A percentile compares a stretch with the other conserved stretches of the same genome.
Evolutionary conservation across 345 rosid genomes (phyloP).

Genomic region (Populus simonii): DNA sequence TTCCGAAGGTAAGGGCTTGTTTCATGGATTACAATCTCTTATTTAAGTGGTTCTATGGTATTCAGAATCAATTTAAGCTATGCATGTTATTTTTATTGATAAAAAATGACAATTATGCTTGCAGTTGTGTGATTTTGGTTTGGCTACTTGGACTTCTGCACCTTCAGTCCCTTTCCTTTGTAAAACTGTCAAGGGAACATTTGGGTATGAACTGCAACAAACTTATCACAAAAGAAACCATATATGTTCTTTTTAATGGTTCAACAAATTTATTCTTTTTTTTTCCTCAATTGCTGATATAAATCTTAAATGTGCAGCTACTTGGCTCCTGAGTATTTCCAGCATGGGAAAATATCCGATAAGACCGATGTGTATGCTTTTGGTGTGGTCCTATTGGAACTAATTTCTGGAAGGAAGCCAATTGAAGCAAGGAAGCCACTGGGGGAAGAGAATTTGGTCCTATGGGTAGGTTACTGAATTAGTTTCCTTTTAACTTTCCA

Average conservation of each 20-base stretch:
- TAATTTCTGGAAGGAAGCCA: constrained; percentile 83
- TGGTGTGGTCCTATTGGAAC: constrained; percentile 87
- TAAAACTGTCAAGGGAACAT: constrained; percentile 97
- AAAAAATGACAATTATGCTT: constrained; percentile 5
- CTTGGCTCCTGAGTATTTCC: constrained; percentile 95
- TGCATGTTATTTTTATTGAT: background rate
- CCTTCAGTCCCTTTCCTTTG: constrained; percentile 89
- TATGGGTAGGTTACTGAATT: constrained; percentile 68
- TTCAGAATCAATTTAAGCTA: background rate
- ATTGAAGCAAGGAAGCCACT: constrained; percentile 72
- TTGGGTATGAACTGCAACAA: constrained; percentile 56
- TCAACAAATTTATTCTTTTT: background rate
- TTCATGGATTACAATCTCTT: background rate
- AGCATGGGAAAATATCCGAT: constrained; percentile 90
- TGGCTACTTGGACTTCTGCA: constrained; percentile 93
- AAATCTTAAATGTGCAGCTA: constrained; percentile 43
- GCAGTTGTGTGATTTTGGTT: constrained; percentile 92
- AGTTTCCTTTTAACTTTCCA: constrained; percentile 11
- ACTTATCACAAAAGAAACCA: background rate
- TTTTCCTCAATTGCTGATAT: constrained; percentile 1
- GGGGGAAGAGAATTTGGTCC: constrained; percentile 90
- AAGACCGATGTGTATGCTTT: constrained; percentile 95
- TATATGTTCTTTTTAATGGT: background rate
- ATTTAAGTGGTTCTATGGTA: background rate
- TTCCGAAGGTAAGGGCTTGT: constrained; percentile 52